Evolutionary conservation across 2,329 filamentous ascomycete genomes (phyloP).

Genomic region (Parastagonospora avenae): DNA sequence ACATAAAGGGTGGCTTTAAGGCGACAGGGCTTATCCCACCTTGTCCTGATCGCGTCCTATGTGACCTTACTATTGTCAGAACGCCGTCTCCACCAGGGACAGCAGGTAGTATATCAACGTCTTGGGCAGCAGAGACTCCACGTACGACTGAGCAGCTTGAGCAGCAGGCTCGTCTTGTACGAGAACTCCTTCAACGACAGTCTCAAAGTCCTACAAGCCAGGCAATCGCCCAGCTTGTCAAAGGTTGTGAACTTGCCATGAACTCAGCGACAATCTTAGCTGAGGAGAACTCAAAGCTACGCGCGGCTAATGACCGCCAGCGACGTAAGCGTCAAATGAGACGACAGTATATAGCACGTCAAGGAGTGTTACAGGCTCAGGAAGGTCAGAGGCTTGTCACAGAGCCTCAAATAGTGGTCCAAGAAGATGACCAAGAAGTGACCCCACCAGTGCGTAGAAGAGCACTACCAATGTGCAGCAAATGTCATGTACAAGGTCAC

Average conservation of each 20-base stretch:
- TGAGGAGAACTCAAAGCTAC: no score
- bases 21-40: background rate
- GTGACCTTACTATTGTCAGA: background rate
- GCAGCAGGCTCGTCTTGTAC: background rate
- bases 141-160: background rate
- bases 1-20: background rate
- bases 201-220: no score
- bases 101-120: background rate
- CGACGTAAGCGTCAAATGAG: slow-evolving; percentile 4
- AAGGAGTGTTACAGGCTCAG: slow-evolving; percentile 6
- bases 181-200: background rate
- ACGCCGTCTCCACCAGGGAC: background rate
- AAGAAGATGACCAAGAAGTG: background rate
- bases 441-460: background rate
- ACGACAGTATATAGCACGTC: slow-evolving; percentile 11
- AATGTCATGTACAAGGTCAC: no score
- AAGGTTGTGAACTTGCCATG: no score
- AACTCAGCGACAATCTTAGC: no score
- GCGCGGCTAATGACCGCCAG: no score
- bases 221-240: no score
- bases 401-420: slow-evolving; percentile 1
- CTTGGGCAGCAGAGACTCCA: background rate
- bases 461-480: slow-evolving; percentile 16
- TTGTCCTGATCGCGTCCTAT: background rate
- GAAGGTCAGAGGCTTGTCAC: background rate